phyloP scores from a whole-genome alignment of 345 rosid species.

The Eucalyptus pauciflora region DNA sequence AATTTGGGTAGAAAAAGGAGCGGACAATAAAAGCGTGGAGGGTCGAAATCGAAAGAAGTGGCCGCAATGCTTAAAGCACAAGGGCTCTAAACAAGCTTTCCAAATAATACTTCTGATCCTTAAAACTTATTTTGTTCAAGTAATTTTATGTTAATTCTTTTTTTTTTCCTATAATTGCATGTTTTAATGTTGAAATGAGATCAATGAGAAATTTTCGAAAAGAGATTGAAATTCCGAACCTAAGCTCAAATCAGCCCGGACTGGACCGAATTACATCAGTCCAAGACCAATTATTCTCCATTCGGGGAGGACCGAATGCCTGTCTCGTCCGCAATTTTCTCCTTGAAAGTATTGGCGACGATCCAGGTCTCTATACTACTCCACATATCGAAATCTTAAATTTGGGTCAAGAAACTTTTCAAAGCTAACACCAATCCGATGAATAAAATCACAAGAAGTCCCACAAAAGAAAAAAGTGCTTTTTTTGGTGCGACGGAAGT shows the following conservation, averaged over 20 bases:
- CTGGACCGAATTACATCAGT: not conserved
- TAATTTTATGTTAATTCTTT: not conserved
- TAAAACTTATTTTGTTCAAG: not conserved
- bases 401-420: not conserved
- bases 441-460: not conserved
- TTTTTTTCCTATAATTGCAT: not conserved
- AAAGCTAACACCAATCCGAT: not conserved
- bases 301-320: not conserved
- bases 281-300: not conserved
- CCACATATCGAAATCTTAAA: not conserved
- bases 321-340: not conserved
- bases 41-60: too few species aligned
- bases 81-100: not conserved
- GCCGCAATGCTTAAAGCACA: not conserved
- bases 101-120: not conserved
- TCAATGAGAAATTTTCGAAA: not conserved
- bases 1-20: too few species aligned
- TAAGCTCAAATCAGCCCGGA: not conserved
- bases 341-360: not conserved
- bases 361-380: too few species aligned
- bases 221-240: not conserved
- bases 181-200: not conserved
- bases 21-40: too few species aligned
- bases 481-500: not conserved
- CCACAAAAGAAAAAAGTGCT: not conserved